phyloP scores from a whole-genome alignment of 1,284 basidiomycete genomes.

The Flammula alnicola region DNA sequence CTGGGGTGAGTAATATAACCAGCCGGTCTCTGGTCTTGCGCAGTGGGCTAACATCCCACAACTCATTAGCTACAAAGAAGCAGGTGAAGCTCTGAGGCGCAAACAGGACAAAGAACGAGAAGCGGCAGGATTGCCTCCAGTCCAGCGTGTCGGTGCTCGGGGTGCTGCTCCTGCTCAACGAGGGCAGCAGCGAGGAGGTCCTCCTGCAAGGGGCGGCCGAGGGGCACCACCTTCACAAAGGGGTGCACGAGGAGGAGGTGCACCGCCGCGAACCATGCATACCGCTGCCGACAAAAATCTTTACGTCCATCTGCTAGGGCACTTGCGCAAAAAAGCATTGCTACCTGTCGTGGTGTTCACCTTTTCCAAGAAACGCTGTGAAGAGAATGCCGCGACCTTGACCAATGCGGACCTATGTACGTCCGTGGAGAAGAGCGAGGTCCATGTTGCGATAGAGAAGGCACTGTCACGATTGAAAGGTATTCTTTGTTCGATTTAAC shows the following conservation, averaged over 20 bases:
- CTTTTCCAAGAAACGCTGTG: slow-evolving; percentile 95
- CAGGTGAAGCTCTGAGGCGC: slow-evolving; percentile 84
- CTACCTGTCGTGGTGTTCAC: slow-evolving; percentile 98
- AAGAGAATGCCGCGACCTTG: slow-evolving; percentile 93
- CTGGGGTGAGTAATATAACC: slow-evolving; percentile 75
- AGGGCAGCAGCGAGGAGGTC: slow-evolving; percentile 63
- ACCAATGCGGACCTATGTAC: slow-evolving; percentile 90
- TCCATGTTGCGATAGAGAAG: slow-evolving; percentile 93
- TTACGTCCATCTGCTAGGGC: slow-evolving; percentile 91
- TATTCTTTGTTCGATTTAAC: slow-evolving; percentile 35
- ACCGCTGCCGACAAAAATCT: slow-evolving; percentile 83
- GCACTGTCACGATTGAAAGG: slow-evolving; percentile 92
- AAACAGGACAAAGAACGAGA: slow-evolving; percentile 99
- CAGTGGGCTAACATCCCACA: background rate
- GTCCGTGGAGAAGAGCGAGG: slow-evolving; percentile 92
- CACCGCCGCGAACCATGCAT: slow-evolving; percentile 66
- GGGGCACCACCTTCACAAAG: slow-evolving; percentile 46
- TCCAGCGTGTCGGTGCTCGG: slow-evolving; percentile 80
- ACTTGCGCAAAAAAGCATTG: slow-evolving; percentile 85
- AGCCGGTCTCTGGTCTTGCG: too few species aligned
- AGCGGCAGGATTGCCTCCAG: slow-evolving; percentile 86
- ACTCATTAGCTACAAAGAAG: slow-evolving; percentile 80
- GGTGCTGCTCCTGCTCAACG: slow-evolving; percentile 69
- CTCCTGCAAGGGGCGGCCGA: slow-evolving; percentile 50
- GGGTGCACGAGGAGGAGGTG: slow-evolving; percentile 39